A percentile compares a stretch with the other conserved stretches of the same genome.
phyloP scores from a whole-genome alignment of 148 eudicot species.

The Diospyros lotus region DNA sequence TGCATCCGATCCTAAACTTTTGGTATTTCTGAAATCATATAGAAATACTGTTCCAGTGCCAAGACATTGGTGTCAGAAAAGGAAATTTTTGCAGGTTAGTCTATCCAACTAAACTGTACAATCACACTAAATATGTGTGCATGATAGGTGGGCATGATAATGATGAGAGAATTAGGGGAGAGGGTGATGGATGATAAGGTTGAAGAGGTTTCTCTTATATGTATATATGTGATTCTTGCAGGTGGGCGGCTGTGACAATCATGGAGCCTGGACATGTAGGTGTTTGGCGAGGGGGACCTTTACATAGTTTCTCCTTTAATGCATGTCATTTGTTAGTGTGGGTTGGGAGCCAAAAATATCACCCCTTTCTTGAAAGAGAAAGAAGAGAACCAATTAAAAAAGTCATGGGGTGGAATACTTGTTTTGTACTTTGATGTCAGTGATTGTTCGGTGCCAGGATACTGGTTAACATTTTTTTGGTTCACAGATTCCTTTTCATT shows the following conservation, averaged over 20 bases:
- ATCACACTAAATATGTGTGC: conserved; percentile 21
- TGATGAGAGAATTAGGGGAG: conserved; percentile 32
- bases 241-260: conserved; percentile 85
- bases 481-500: conserved; percentile 15
- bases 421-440: conserved; percentile 14
- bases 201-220: conserved; percentile 91
- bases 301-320: conserved; percentile 36
- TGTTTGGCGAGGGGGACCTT: conserved; percentile 56
- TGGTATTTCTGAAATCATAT: conserved; percentile 83
- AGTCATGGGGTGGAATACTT: conserved; percentile 9
- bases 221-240: conserved; percentile 98
- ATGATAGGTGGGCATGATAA: conserved; percentile 13
- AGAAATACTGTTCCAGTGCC: conserved; percentile 96
- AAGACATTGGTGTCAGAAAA: conserved; percentile 94
- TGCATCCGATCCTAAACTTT: conserved; percentile 73
- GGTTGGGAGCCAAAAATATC: conserved; percentile 36
- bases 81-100: conserved; percentile 91
- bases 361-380: background rate
- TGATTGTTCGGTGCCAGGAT: conserved; percentile 14
- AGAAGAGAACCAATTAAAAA: background rate
- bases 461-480: conserved; percentile 14
- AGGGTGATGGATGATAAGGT: conserved; percentile 43
- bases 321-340: conserved; percentile 34
- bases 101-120: background rate
- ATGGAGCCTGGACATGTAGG: conserved; percentile 87